Evolutionary conservation across 2,329 filamentous ascomycete species (phyloP), one percentile per base, ranked within the genome.

Genomic region (Botrytis medusae): DNA sequence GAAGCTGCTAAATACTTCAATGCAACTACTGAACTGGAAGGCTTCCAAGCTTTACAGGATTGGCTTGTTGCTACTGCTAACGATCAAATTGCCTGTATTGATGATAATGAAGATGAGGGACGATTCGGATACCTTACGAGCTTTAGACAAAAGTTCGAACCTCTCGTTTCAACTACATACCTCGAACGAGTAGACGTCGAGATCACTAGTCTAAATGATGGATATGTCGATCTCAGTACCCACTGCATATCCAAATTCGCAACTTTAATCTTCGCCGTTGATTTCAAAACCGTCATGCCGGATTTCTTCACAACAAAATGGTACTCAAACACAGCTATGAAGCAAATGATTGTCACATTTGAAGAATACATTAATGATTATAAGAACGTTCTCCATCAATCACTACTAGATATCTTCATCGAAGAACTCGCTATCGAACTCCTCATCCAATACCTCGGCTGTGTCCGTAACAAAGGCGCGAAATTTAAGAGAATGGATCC

Each of bases 1-100:
- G 96, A 99, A 83, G 91, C 91, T 32, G 84, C 86, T 68, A 92
- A 90, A 79, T 97, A 94, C 82, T 91, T 92, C 81, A 80, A 83
- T 4, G 85, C 83, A 74, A 85, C 82, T 75, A 75, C 78, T n/a
- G 89, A 90, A 67, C 82, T 90, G 14, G 89, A 92, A 71, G 88
- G 90, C 25, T 91, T 92, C 79, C 94, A 97, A 81, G 89, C 92
- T 4, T 85, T 97, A 42, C 93, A 97, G 81, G 96, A 99, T 84
- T 99, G 95, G 94, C 91, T 99, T 72, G 91, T 99, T 71, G 95
- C 96, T 63, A 94, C 97, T 73, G 96, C 97, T 78, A 99, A 99
- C 84, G 96, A 99, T 83, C 96, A 99, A 82, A 98, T 99, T 81
- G 95, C 95, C 73, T 98, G 94, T 83, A 97, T 99, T 79, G 96